phyloP scores from a whole-genome alignment of 2,329 filamentous ascomycete genomes.

The Diaporthe citrichinensis region DNA sequence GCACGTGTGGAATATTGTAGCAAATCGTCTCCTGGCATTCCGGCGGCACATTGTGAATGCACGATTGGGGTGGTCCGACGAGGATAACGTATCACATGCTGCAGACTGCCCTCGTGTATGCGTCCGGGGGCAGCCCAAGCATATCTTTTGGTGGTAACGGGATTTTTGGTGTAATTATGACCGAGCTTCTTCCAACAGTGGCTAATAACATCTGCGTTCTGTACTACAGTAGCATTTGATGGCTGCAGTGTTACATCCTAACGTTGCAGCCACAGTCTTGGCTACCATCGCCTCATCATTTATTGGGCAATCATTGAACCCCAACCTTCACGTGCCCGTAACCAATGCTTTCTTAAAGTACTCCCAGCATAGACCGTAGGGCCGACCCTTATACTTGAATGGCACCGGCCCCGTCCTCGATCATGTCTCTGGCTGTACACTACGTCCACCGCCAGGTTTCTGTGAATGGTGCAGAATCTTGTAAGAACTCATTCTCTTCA shows the following conservation, averaged over 20 bases:
- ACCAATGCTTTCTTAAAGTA: too few species aligned
- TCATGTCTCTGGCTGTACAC: too few species aligned
- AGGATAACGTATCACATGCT: not conserved
- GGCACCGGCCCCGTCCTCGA: not conserved
- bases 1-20: not conserved
- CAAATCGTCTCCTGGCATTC: not conserved
- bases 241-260: slow-evolving; percentile 12
- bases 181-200: not conserved
- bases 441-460: too few species aligned
- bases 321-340: slow-evolving; percentile 10
- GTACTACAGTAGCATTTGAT: not conserved
- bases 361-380: not conserved
- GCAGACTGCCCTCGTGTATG: not conserved
- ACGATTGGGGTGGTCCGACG: not conserved
- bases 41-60: too few species aligned
- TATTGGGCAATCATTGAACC: slow-evolving; percentile 13
- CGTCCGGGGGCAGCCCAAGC: not conserved
- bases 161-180: not conserved
- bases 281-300: not conserved
- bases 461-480: not conserved
- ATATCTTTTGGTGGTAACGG: not conserved
- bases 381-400: not conserved
- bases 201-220: too few species aligned
- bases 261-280: slow-evolving; percentile 2
- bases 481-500: not conserved